These are phyloP conservation scores for Xylariales sp. DNA, from an alignment of 2,329 filamentous ascomycete genomes.

Conservation along the genomic window DNA sequence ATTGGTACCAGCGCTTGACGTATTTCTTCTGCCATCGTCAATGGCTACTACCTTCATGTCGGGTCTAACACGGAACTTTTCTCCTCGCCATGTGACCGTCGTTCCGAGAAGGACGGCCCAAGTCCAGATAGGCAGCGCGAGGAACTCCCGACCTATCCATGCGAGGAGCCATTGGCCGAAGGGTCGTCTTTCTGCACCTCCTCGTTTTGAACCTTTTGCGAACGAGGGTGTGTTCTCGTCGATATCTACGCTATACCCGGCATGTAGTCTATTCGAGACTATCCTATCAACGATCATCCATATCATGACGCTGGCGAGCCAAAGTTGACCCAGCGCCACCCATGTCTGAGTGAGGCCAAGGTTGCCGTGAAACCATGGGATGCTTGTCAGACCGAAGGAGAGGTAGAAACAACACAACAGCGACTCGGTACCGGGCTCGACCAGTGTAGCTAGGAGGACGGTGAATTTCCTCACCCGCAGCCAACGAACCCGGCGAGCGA, in stretches of 20 bases:
- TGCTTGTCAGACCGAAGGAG: slow-evolving; percentile 70
- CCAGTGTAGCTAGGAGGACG: slow-evolving; percentile 79
- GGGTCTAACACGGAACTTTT: slow-evolving; percentile 72
- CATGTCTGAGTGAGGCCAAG: slow-evolving; percentile 61
- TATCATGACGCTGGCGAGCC: slow-evolving; percentile 56
- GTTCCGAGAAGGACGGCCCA: slow-evolving; percentile 87
- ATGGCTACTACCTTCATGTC: slow-evolving; percentile 71
- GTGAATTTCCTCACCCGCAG: slow-evolving; percentile 92
- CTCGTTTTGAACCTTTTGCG: slow-evolving; percentile 43
- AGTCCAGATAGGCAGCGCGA: slow-evolving; percentile 85
- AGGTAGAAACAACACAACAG: slow-evolving; percentile 79
- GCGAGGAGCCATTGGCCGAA: slow-evolving; percentile 71
- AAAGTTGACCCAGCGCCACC: slow-evolving; percentile 59
- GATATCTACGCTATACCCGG: slow-evolving; percentile 62
- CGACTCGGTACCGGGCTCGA: slow-evolving; percentile 89
- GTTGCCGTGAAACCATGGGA: slow-evolving; percentile 56
- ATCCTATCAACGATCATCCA: slow-evolving; percentile 78
- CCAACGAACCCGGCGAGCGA: slow-evolving; percentile 81
- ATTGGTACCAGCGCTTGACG: neutral
- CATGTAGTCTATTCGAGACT: slow-evolving; percentile 71
- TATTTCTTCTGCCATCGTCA: slow-evolving; percentile 13
- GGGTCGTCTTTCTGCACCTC: slow-evolving; percentile 43
- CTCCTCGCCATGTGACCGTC: slow-evolving; percentile 83
- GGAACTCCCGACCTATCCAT: slow-evolving; percentile 77
- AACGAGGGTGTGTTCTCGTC: slow-evolving; percentile 73